Evolutionary conservation across 257 asterid genomes (phyloP), one percentile per base, ranked within the genome.

Genomic region (Lycium ferocissimum): DNA sequence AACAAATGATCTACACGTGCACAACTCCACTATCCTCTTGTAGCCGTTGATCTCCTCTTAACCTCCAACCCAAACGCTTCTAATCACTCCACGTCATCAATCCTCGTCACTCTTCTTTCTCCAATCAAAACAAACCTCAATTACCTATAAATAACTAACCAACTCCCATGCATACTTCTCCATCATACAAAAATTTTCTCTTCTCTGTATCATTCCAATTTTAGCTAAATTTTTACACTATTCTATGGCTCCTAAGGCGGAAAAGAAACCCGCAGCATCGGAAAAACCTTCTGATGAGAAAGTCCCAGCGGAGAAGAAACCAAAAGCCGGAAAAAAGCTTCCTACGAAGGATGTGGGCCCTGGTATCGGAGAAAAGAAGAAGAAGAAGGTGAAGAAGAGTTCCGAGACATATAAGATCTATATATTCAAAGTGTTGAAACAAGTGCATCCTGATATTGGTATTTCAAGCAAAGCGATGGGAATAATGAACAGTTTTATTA

Each of bases 361-460:
- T 12, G 26, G 63, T 14, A 35, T 9, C 17, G 82, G 82, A 14
- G 66, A 53, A 7, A 78, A 78, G 66, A 78, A 78, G 33, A 78
- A 78, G 82, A 78, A 53, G 49, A 78, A 78, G 82, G 65, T 78
- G 22, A 78, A 78, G 82, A 78, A 78, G 82, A 78, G 85, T 63
- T 47, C 85, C 12, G 85, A 78, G 17, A 78, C 82, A 33, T 78
- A 78, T 12, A 78, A 78, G 82, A 78, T 78, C 49, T 78, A 78
- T 78, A 78, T 78, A 78, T 78, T 78, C 82, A 78, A 78, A 54
- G 82, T 78, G 26, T 14, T 78, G 61, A 78, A 78, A 53, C 82
- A 78, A 78, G 82, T 78, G 66, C 82, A 78, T 78, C 82, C 82
- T 4, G 82, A 78, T 78, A 78, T 78, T 8, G 82, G 82, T 6